Evolutionary conservation across 1,284 basidiomycete genomes (phyloP).

Genomic region (Rhodotorula sp.): DNA sequence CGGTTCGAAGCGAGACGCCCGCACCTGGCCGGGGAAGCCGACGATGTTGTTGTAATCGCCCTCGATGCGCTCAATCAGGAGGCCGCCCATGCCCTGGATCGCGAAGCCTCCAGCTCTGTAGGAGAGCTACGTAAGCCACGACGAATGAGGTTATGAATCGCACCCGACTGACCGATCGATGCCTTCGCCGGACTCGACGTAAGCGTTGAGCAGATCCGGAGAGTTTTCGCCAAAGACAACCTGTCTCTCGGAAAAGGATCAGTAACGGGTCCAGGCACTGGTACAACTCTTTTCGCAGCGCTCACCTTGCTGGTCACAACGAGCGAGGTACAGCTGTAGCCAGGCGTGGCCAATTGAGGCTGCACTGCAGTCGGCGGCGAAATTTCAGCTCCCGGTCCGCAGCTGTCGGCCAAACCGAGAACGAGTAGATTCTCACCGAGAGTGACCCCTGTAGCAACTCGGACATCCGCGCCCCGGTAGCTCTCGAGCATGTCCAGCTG

Average conservation of each 20-base stretch:
- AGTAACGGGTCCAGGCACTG: neutral
- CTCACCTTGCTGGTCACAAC: slow-evolving; percentile 28
- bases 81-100: slow-evolving; percentile 81
- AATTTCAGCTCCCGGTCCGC: neutral
- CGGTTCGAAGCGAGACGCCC: slow-evolving; percentile 45
- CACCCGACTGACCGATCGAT: slow-evolving; percentile 59
- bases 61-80: slow-evolving; percentile 78
- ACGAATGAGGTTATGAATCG: neutral
- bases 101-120: slow-evolving; percentile 82
- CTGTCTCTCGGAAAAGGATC: slow-evolving; percentile 11
- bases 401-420: neutral
- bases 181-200: slow-evolving; percentile 85
- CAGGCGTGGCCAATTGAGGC: slow-evolving; percentile 35
- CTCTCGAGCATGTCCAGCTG: slow-evolving; percentile 85
- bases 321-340: slow-evolving; percentile 28
- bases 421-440: slow-evolving; percentile 56
- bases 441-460: slow-evolving; percentile 85
- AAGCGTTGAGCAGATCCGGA: slow-evolving; percentile 65
- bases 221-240: slow-evolving; percentile 49
- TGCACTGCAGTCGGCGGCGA: slow-evolving; percentile 15
- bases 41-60: slow-evolving; percentile 92
- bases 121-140: no score
- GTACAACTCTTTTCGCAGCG: fast-evolving
- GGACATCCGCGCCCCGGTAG: slow-evolving; percentile 77
- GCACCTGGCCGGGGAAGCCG: slow-evolving; percentile 75